These are phyloP conservation scores for Salix exigua DNA, from an alignment of 345 rosid species.

Conservation along the genomic window DNA sequence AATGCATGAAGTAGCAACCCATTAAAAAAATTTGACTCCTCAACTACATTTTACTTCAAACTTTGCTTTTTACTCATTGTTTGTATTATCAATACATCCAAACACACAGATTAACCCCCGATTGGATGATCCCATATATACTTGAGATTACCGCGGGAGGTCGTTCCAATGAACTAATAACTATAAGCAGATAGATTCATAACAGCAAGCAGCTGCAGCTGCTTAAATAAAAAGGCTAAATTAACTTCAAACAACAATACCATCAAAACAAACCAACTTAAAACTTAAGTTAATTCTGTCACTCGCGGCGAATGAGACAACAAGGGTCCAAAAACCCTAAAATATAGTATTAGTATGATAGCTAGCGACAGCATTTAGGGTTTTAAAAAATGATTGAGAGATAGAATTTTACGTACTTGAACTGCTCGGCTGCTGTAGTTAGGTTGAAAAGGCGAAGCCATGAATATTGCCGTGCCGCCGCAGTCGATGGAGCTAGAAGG, in stretches of 20 bases:
- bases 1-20: neutral
- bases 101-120: neutral
- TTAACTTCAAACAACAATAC: neutral
- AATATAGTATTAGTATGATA: neutral
- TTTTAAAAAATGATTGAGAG: neutral
- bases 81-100: neutral
- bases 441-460: constrained; percentile 24
- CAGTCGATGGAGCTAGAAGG: constrained; percentile 15
- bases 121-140: neutral
- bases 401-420: constrained; percentile 29
- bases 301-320: neutral
- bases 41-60: neutral
- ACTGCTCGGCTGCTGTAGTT: constrained; percentile 42
- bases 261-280: too few relatives aligned
- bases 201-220: neutral
- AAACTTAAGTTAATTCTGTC: neutral
- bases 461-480: constrained; percentile 21
- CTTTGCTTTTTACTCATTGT: neutral
- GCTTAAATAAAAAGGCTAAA: neutral
- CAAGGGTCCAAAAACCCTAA: neutral
- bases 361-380: constrained; percentile 8
- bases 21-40: neutral
- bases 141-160: neutral
- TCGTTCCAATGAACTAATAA: neutral
- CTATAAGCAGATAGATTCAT: neutral